Evolutionary conservation across 345 rosid genomes (phyloP), one percentile per base, ranked within the genome.

Genomic region (Camelina hispida): DNA sequence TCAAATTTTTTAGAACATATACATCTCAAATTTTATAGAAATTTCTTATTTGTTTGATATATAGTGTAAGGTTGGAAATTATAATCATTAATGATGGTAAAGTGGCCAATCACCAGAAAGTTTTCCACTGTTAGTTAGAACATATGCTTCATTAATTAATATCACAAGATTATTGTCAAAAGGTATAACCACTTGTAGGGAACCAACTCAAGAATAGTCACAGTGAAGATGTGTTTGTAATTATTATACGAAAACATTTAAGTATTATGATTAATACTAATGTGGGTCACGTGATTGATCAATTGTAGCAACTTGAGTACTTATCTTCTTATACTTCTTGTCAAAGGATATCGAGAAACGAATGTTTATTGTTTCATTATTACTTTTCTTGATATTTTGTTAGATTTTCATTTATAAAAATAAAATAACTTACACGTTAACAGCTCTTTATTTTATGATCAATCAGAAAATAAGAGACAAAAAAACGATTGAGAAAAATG

Each of bases 251-350:
- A 62, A 62, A 72, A 16, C 16, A 62, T 61, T 61, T 17, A 62
- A 70, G 51, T 44, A 16, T 55, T 35, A 32, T 68, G 74, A 62
- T 76, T 64, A 47, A 50, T 71, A 57, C 50, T 70, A 64, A 77
- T 71, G 77, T 71, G 80, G 80, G 80, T 66, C 80, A 77, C 72
- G 76, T 77, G 80, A 71, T 64, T 65, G 50, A 71, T 65, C 80
- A 42, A 40, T 57, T 50, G 72, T 65, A 77, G 14, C 80, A 57
- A 71, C 68, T 8, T 34, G 7, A 4, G 30, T 28, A 28, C 5
- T 71, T 66, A 65, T 77, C 72, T 56, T 62, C 74, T 62, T 48
- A 77, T 54, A 76, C 71, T 70, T 77, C 46, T 63, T 70, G 60
- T 63, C 71, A 64, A 64, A 47, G 66, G 44, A 68, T 68, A 51